Conservation (phyloP, 208 protist genomes). For the Wallacemonas sp. region DNA sequence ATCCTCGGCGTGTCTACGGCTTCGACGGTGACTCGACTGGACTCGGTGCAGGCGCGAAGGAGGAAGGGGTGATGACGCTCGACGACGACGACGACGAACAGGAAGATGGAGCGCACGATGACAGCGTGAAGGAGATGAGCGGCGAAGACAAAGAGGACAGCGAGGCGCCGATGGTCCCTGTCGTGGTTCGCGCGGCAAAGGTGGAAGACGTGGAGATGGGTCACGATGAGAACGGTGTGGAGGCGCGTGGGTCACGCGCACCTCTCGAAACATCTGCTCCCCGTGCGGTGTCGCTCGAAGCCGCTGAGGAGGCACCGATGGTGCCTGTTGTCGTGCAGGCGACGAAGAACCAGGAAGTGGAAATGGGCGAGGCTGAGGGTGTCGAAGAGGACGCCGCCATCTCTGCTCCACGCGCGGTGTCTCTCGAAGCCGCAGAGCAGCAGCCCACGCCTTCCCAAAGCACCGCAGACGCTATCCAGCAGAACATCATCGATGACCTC, state of each 20-base stretch:
- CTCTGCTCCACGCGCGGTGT: neutral
- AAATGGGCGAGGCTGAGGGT: neutral
- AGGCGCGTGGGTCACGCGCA: too few species aligned
- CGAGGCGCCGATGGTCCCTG: neutral
- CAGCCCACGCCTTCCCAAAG: too few species aligned
- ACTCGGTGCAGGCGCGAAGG: slow-evolving; percentile 10
- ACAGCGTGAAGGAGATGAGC: neutral
- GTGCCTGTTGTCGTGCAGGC: slow-evolving; percentile 5
- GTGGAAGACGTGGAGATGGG: slow-evolving; percentile 2
- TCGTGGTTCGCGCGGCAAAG: neutral
- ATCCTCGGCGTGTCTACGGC: slow-evolving; percentile 3
- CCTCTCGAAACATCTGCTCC: too few species aligned
- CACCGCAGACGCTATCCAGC: neutral
- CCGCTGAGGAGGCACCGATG: neutral
- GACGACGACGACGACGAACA: neutral
- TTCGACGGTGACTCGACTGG: slow-evolving; percentile 15
- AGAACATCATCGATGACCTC: slow-evolving; percentile 12
- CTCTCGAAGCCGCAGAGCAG: neutral
- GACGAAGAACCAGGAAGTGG: slow-evolving; percentile 1
- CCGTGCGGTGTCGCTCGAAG: too few species aligned
- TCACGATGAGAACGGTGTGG: neutral
- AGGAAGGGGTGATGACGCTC: slow-evolving; percentile 2
- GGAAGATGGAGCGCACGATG: neutral
- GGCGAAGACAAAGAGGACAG: neutral
- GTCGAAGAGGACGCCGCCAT: neutral